phyloP scores from a whole-genome alignment of 306 rosid genomes.

The Morella rubra region DNA sequence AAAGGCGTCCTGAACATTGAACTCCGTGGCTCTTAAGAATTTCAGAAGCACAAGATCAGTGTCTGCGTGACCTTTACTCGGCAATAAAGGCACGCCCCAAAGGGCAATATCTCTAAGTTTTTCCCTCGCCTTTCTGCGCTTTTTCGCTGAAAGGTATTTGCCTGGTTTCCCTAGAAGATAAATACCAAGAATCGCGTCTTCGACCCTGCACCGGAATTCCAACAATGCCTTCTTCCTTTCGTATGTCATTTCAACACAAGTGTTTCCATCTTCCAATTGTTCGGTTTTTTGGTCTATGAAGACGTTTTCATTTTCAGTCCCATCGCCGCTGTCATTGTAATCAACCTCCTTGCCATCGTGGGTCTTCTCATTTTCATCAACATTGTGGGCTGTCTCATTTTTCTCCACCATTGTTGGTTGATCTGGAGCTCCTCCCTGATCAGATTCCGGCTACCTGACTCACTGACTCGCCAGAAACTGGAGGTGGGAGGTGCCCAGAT shows the following conservation, averaged over 20 bases:
- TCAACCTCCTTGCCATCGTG: conserved; percentile 7
- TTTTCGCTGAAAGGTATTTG: background rate
- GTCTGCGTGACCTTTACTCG: conserved; percentile 74
- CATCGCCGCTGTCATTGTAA: background rate
- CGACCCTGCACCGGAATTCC: conserved; percentile 64
- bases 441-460: conserved; percentile 23
- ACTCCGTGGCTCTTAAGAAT: conserved; percentile 73
- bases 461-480: conserved; percentile 24
- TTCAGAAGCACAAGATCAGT: conserved; percentile 61
- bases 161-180: conserved; percentile 44
- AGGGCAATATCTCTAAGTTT: conserved; percentile 42
- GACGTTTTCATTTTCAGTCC: background rate
- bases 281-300: conserved; percentile 27
- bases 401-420: conserved; percentile 24
- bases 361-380: conserved; percentile 25
- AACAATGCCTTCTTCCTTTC: conserved; percentile 51
- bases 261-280: conserved; percentile 10
- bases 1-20: conserved; percentile 57
- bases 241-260: conserved; percentile 33
- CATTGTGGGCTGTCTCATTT: conserved; percentile 16
- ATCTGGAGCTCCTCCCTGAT: conserved; percentile 27
- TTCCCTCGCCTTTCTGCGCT: conserved; percentile 19
- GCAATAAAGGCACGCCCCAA: conserved; percentile 85
- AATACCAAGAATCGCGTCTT: conserved; percentile 68
- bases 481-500: conserved; percentile 3